A percentile compares a stretch with the other conserved stretches of the same genome.
Conservation (phyloP, 164 flowering plant species). For the Cinnamomum chago region DNA sequence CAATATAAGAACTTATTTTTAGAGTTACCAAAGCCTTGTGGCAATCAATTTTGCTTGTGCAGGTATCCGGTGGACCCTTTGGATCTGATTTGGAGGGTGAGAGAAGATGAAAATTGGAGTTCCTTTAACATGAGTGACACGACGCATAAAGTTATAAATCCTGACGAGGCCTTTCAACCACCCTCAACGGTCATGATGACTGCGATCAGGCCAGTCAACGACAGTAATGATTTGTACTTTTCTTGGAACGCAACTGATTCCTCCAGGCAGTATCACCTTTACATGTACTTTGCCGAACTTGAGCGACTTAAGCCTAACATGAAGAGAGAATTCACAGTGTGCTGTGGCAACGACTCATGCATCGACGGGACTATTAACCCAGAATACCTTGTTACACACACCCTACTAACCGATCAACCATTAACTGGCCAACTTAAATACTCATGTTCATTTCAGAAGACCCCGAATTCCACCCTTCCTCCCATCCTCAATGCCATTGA, state of each 20-base stretch:
- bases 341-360: background rate
- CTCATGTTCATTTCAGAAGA: conserved; percentile 12
- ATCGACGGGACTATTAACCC: too few relatives aligned
- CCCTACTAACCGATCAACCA: conserved; percentile 1
- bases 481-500: conserved; percentile 55
- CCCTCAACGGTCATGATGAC: conserved; percentile 29
- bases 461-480: conserved; percentile 31
- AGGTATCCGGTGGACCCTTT: conserved; percentile 5
- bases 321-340: conserved; percentile 21
- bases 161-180: background rate
- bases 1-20: too few relatives aligned
- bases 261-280: conserved; percentile 13
- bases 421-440: background rate
- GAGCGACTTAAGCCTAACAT: conserved; percentile 10
- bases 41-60: background rate
- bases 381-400: background rate
- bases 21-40: too few relatives aligned
- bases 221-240: background rate
- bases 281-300: conserved; percentile 40
- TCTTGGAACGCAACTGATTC: conserved; percentile 5
- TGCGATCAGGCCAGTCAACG: conserved; percentile 17
- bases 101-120: too few relatives aligned
- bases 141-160: background rate
- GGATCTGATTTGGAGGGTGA: conserved; percentile 5
- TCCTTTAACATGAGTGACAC: background rate